A percentile compares a stretch with the other conserved stretches of the same genome.
Conservation (phyloP, 139 green algal genomes). For the Diplosphaera chodatii region DNA sequence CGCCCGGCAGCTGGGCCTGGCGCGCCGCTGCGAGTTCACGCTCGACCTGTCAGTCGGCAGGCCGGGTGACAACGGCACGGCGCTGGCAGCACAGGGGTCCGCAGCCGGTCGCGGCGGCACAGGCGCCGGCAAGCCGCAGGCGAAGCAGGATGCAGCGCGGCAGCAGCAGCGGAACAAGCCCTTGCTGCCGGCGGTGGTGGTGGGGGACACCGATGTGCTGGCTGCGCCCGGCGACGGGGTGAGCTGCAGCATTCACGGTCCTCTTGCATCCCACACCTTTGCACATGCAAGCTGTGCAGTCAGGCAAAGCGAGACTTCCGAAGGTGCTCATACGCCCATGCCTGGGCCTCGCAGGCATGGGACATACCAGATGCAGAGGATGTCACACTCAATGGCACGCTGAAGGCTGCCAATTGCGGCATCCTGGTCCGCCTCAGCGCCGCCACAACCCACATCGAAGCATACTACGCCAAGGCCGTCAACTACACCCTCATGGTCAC, state of each 20-base stretch:
- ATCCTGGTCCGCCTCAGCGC: conserved; percentile 43
- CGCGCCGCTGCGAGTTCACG: conserved; percentile 20
- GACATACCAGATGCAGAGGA: conserved; percentile 1
- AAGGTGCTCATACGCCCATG: neutral
- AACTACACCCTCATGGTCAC: conserved; percentile 73
- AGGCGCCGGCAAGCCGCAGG: no score
- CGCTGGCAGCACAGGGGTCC: neutral
- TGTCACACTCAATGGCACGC: conserved; percentile 34
- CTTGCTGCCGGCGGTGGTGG: neutral
- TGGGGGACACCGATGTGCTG: conserved; percentile 5
- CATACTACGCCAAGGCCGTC: conserved; percentile 63
- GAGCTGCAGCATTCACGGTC: no score
- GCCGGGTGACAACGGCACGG: neutral
- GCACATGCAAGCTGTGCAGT: no score
- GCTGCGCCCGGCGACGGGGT: neutral
- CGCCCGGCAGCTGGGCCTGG: neutral
- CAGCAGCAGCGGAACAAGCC: no score
- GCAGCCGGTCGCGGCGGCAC: neutral
- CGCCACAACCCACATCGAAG: conserved; percentile 49
- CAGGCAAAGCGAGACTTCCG: conserved; percentile 1
- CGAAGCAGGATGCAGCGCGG: no score
- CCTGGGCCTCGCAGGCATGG: neutral
- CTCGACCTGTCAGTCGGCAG: conserved; percentile 18
- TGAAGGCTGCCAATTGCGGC: conserved; percentile 46
- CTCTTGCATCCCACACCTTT: no score